Base-by-base conservation (phyloP, 176 grass and related monocot species). In the Zoysia japonica region DNA sequence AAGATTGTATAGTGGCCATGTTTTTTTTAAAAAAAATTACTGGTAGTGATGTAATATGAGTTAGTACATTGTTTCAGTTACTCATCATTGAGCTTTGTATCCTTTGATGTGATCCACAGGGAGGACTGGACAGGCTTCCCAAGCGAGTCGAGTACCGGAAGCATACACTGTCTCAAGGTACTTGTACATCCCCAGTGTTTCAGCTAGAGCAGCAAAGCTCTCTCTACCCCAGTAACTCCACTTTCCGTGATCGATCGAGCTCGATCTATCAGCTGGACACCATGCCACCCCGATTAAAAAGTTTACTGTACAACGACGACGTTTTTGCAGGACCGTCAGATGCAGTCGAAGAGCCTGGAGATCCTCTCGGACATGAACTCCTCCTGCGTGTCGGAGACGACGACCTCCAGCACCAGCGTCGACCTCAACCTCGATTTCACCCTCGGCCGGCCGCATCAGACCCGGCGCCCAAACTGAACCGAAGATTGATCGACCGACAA, bases 281-380 rank as follows among this genome's bases (percentile, higher is more conserved):
- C 55, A 57, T n/a, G 3, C 6, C 6, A 57, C 6, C 16, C 3
- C 2, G 6, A 2, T 2, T 57, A 17, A 2, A 28, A 28, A 28
- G 28, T 0, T 28, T 28, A 28, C 28, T 28, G 28, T 28, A 28
- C 28, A 28, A 17, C 9, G 17, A 9, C 19, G 55, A 19, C 44
- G 44, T 3, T 4, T 57, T 19, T 19, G 55, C 55, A 57, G 55
- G 55, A 19, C 28, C 28, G 28, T 19, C 17, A 57, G 17, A 57
- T 57, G 17, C 52, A 82, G 52, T 87, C 85, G 36, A 92, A 86
- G 80, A 92, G 87, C 80, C 46, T 92, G 6, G 90, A 92, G 73
- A 92, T 92, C 47, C 68, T 86, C 19, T 92, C 90, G 37, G 90
- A 92, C 73, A 86, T 89, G 80, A 89, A 92, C 83, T 89, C 78